phyloP scores from a whole-genome alignment of 1,139 yeast species.

The Pneumocystis jirovecii region DNA sequence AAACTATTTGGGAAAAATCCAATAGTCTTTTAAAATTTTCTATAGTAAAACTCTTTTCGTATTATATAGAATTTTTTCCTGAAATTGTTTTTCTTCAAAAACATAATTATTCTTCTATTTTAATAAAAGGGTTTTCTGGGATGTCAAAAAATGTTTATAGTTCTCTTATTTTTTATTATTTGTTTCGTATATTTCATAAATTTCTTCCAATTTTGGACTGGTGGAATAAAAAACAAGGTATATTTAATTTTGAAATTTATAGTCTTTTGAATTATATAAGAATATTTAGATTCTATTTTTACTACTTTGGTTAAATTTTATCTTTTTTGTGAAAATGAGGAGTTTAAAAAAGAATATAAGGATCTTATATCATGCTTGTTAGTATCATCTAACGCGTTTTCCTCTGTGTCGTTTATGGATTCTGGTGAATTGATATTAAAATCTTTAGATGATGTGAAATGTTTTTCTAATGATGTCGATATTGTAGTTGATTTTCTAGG shows the following conservation, averaged over 20 bases:
- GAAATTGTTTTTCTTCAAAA: background rate
- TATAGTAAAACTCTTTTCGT: background rate
- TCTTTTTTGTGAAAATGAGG: background rate
- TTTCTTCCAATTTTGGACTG: background rate
- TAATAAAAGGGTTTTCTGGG: background rate
- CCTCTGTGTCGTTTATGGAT: background rate
- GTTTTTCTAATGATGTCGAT: background rate
- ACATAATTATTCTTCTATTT: background rate
- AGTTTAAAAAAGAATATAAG: background rate
- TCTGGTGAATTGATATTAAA: background rate
- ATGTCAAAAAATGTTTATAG: background rate
- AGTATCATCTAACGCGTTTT: background rate
- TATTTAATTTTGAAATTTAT: background rate
- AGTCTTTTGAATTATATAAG: background rate
- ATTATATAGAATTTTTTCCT: background rate
- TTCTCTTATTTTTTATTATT: background rate
- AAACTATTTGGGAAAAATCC: slow-evolving; percentile 28
- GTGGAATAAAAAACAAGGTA: background rate
- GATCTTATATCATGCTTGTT: background rate
- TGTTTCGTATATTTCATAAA: background rate
- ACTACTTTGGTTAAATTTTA: background rate
- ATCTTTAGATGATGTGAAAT: background rate
- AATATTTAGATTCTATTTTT: background rate
- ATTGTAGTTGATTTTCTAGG: background rate
- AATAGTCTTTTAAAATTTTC: background rate